These are phyloP conservation scores for Fagopyrum esculentum DNA, from an alignment of 148 eudicot species.

Conservation along the genomic window DNA sequence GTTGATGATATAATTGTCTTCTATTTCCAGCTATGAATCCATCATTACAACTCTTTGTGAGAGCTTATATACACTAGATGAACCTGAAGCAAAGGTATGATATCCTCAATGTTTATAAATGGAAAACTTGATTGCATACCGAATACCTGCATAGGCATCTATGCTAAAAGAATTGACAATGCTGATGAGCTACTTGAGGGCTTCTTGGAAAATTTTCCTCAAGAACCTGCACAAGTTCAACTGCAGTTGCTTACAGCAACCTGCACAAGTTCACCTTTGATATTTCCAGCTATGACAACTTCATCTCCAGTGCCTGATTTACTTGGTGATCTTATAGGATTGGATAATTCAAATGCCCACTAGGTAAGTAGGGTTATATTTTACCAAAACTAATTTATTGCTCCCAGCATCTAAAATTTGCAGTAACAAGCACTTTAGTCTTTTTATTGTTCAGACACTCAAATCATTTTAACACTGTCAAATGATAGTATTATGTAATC, in stretches of 20 bases:
- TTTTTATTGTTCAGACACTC: neutral
- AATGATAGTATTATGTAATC: neutral
- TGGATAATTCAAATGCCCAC: constrained; percentile 59
- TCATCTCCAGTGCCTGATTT: constrained; percentile 76
- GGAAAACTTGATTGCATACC: no score
- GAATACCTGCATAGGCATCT: no score
- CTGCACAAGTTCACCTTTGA: constrained; percentile 14
- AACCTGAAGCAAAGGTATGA: constrained; percentile 96
- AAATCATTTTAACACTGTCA: neutral
- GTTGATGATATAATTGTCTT: constrained; percentile 8
- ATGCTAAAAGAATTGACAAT: no score
- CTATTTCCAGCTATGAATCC: constrained; percentile 72
- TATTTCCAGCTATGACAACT: constrained; percentile 27
- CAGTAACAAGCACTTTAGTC: neutral
- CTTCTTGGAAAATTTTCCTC: no score
- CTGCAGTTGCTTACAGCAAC: no score
- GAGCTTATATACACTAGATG: constrained; percentile 96
- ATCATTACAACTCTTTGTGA: constrained; percentile 97
- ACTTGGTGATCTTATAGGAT: constrained; percentile 73
- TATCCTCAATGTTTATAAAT: constrained; percentile 8
- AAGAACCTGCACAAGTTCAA: no score
- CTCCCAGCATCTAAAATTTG: neutral
- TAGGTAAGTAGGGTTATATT: constrained; percentile 43
- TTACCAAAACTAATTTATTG: neutral
- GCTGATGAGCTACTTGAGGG: no score